A percentile compares a stretch with the other conserved stretches of the same genome.
Conservation (phyloP, 2,329 filamentous ascomycete species). For the Arthrobotrys musiformis region DNA sequence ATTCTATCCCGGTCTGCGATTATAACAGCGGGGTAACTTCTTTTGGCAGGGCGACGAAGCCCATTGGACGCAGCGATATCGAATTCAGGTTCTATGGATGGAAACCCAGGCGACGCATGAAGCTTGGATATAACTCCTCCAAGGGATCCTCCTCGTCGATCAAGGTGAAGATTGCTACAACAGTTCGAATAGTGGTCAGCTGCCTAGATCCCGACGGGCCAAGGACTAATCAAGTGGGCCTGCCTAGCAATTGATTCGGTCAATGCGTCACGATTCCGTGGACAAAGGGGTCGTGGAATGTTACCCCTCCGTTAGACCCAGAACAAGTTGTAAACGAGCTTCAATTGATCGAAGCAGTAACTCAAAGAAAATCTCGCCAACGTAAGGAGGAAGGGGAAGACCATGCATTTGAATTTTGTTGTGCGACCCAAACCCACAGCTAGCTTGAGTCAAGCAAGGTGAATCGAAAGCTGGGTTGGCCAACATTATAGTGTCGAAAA, state of each 20-base stretch:
- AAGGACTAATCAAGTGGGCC: background rate
- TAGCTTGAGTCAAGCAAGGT: too few relatives aligned
- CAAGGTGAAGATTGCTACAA: background rate
- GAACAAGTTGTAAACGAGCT: background rate
- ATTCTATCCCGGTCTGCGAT: background rate
- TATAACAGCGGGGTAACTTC: too few relatives aligned
- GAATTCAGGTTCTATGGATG: slow-evolving; percentile 8
- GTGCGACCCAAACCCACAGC: too few relatives aligned
- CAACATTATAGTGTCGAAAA: too few relatives aligned
- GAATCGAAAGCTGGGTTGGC: too few relatives aligned
- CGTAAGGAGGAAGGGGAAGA: too few relatives aligned
- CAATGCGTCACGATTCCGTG: background rate
- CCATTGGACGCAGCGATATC: slow-evolving; percentile 29
- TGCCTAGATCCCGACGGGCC: slow-evolving; percentile 9
- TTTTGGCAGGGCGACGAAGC: slow-evolving; percentile 3
- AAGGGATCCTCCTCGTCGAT: background rate
- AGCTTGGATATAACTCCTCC: background rate
- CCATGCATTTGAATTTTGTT: too few relatives aligned
- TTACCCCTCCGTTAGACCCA: background rate
- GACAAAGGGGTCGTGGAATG: background rate
- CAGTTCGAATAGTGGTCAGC: slow-evolving; percentile 8
- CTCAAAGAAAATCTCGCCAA: too few relatives aligned
- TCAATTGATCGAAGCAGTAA: background rate
- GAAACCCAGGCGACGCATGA: background rate
- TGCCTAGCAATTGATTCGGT: background rate